These are phyloP conservation scores for Neurospora sublineolata DNA, from an alignment of 495 filamentous ascomycete species.

Conservation along the genomic window DNA sequence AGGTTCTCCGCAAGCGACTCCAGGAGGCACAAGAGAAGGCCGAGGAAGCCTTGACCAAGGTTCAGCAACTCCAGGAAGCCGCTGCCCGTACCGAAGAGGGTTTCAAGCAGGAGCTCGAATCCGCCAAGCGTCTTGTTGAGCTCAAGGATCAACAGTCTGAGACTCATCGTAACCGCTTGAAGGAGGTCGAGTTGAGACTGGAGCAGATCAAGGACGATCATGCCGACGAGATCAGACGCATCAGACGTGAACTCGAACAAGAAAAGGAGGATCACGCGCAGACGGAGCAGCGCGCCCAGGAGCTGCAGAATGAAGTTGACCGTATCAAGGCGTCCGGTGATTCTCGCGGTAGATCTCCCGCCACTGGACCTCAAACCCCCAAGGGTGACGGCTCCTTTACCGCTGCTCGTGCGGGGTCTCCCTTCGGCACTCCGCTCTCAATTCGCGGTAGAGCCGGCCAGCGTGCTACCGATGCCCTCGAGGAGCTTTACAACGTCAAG, in stretches of 20 bases:
- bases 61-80: conserved; percentile 77
- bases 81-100: conserved; percentile 65
- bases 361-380: conserved; percentile 47
- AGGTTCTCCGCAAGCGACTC: conserved; percentile 63
- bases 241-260: conserved; percentile 71
- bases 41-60: conserved; percentile 66
- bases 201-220: conserved; percentile 72
- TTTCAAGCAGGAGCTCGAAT: conserved; percentile 73
- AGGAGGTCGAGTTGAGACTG: conserved; percentile 66
- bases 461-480: conserved; percentile 39
- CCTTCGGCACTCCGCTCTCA: conserved; percentile 43
- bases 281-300: conserved; percentile 55
- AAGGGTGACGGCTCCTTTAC: conserved; percentile 39
- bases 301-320: conserved; percentile 64
- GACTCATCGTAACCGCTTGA: conserved; percentile 66
- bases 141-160: conserved; percentile 73
- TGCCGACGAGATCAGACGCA: conserved; percentile 64
- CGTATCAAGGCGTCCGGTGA: conserved; percentile 41
- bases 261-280: conserved; percentile 61
- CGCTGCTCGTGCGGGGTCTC: conserved; percentile 32
- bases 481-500: conserved; percentile 44
- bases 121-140: conserved; percentile 65
- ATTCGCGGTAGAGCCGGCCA: conserved; percentile 32
- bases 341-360: conserved; percentile 15
- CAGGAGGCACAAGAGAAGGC: conserved; percentile 78